A percentile compares a stretch with the other conserved stretches of the same genome.
phyloP scores from a whole-genome alignment of 176 grass and related monocot genomes.

The Melocanna baccifera region DNA sequence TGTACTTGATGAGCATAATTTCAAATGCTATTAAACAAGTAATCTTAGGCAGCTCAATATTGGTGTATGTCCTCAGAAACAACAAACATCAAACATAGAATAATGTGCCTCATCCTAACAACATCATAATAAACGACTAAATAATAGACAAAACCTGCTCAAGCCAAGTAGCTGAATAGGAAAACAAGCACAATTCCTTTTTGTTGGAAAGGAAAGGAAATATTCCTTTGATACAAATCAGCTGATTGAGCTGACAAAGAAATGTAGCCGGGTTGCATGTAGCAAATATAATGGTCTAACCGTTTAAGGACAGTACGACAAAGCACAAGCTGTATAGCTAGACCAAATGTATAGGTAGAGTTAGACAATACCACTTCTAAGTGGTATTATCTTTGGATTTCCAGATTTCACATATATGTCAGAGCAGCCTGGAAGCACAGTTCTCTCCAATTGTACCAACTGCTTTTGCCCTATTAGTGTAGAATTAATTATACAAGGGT shows the following conservation, averaged over 20 bases:
- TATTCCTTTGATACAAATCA: neutral
- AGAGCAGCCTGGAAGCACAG: neutral
- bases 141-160: neutral
- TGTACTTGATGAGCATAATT: neutral
- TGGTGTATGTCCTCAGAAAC: slow-evolving; percentile 7
- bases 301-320: too few relatives aligned
- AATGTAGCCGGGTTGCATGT: neutral
- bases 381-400: neutral
- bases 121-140: neutral
- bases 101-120: neutral
- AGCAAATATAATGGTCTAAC: neutral
- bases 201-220: neutral
- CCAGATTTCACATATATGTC: neutral
- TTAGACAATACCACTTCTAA: neutral
- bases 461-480: neutral
- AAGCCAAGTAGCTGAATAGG: neutral
- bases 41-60: neutral
- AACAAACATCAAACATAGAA: neutral
- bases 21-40: neutral
- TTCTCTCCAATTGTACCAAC: neutral
- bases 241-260: neutral
- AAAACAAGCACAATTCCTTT: slow-evolving; percentile 11
- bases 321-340: neutral
- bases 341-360: neutral
- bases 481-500: neutral